These are phyloP conservation scores for Rhizoclosmatium hyalinum DNA, from an alignment of 371 early-diverging fungal species.

Conservation along the genomic window DNA sequence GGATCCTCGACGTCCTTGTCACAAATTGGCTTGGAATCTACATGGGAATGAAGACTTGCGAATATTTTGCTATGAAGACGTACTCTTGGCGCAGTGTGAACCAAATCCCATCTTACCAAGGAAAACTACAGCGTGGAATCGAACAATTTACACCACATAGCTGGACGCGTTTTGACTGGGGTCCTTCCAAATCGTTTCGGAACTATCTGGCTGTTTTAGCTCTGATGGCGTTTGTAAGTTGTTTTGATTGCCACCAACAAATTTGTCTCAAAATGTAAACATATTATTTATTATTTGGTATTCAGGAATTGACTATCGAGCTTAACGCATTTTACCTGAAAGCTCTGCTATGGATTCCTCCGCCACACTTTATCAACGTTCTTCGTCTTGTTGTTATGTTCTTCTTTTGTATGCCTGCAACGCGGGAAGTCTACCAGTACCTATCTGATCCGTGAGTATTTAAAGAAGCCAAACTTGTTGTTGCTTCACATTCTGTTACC, in stretches of 20 bases:
- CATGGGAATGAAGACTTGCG: slow-evolving; percentile 95
- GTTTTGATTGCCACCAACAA: background rate
- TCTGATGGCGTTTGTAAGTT: slow-evolving; percentile 65
- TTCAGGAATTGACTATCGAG: slow-evolving; percentile 73
- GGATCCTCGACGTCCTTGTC: slow-evolving; percentile 93
- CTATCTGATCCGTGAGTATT: slow-evolving; percentile 69
- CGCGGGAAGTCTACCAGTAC: slow-evolving; percentile 91
- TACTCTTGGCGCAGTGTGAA: slow-evolving; percentile 93
- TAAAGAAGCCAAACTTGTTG: background rate
- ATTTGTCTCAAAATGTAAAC: background rate
- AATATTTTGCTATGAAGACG: slow-evolving; percentile 90
- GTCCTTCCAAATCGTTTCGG: slow-evolving; percentile 76
- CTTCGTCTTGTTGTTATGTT: slow-evolving; percentile 81
- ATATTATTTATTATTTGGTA: background rate
- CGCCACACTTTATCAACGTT: slow-evolving; percentile 83
- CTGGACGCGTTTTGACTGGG: slow-evolving; percentile 95
- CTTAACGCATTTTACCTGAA: slow-evolving; percentile 95
- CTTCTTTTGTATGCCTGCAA: slow-evolving; percentile 84
- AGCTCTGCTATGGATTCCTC: slow-evolving; percentile 92
- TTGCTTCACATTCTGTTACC: no score
- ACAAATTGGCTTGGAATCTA: slow-evolving; percentile 96
- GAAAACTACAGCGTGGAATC: slow-evolving; percentile 87
- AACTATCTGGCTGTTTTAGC: slow-evolving; percentile 75
- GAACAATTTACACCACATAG: slow-evolving; percentile 93
- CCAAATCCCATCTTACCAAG: slow-evolving; percentile 80